Percentiles rank a stretch among this genome's conserved stretches.
Evolutionary conservation across 2,329 filamentous ascomycete species (phyloP).

Genomic region (Lecanosticta acicola): DNA sequence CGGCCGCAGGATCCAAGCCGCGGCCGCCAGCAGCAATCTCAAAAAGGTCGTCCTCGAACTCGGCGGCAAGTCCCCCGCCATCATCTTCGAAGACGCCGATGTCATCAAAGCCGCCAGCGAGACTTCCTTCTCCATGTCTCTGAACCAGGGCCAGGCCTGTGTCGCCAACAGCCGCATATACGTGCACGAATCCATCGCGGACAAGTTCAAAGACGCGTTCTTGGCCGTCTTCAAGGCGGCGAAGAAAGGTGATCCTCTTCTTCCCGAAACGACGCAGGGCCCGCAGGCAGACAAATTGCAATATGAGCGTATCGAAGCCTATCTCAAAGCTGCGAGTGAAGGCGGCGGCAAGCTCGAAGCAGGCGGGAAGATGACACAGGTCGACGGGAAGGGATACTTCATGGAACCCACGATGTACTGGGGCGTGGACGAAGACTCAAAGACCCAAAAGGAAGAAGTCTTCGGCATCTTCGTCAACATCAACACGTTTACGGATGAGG

Average conservation of each 20-base stretch:
- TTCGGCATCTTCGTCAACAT: conserved; percentile 37
- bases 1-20: conserved; percentile 38
- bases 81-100: conserved; percentile 40
- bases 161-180: conserved; percentile 56
- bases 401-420: conserved; percentile 46
- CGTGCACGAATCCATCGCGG: conserved; percentile 50
- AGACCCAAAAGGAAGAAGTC: conserved; percentile 35
- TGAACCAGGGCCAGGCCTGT: conserved; percentile 55
- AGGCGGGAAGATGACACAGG: conserved; percentile 19
- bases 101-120: conserved; percentile 50
- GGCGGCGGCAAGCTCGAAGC: conserved; percentile 22
- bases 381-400: conserved; percentile 37
- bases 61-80: conserved; percentile 53
- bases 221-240: conserved; percentile 52
- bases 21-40: conserved; percentile 35
- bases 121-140: conserved; percentile 51
- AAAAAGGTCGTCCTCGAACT: conserved; percentile 57
- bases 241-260: conserved; percentile 63
- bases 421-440: conserved; percentile 39
- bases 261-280: conserved; percentile 62
- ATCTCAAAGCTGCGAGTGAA: conserved; percentile 20
- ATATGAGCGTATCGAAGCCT: conserved; percentile 37
- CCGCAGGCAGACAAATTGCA: conserved; percentile 56
- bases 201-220: conserved; percentile 58
- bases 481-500: conserved; percentile 34